A percentile compares a stretch with the other conserved stretches of the same genome.
Evolutionary conservation across 2,329 filamentous ascomycete genomes (phyloP).

Genomic region (Colletotrichum liaoningense): DNA sequence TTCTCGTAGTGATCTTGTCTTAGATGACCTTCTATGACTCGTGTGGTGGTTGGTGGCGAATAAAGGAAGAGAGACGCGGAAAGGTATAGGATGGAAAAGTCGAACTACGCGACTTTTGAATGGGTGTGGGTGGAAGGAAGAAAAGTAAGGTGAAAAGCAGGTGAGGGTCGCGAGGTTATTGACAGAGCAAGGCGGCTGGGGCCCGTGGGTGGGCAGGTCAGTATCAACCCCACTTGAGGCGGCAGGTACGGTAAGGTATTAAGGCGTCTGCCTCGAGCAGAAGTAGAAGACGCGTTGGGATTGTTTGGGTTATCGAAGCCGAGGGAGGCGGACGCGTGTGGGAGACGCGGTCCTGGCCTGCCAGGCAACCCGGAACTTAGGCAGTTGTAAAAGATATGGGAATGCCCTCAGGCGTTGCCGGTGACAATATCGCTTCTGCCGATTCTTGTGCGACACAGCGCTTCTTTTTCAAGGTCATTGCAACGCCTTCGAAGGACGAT

Average conservation of each 20-base stretch:
- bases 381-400: not conserved
- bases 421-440: not conserved
- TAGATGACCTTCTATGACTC: no score
- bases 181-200: not conserved
- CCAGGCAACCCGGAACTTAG: not conserved
- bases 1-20: no score
- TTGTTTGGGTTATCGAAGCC: not conserved
- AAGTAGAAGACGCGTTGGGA: not conserved
- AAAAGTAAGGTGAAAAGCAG: rapidly evolving
- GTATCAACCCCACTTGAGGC: not conserved
- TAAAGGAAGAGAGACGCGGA: no score
- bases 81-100: no score
- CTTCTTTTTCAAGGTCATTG: no score
- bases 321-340: not conserved
- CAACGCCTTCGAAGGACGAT: no score
- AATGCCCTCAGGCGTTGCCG: not conserved
- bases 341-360: not conserved
- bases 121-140: not conserved
- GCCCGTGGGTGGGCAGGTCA: not conserved
- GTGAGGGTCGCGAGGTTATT: not conserved
- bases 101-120: no score
- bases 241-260: not conserved
- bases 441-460: not conserved
- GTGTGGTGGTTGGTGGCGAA: no score
- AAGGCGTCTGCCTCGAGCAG: not conserved